phyloP scores from a whole-genome alignment of 2,329 filamentous ascomycete genomes.

The Aureobasidium zeae region DNA sequence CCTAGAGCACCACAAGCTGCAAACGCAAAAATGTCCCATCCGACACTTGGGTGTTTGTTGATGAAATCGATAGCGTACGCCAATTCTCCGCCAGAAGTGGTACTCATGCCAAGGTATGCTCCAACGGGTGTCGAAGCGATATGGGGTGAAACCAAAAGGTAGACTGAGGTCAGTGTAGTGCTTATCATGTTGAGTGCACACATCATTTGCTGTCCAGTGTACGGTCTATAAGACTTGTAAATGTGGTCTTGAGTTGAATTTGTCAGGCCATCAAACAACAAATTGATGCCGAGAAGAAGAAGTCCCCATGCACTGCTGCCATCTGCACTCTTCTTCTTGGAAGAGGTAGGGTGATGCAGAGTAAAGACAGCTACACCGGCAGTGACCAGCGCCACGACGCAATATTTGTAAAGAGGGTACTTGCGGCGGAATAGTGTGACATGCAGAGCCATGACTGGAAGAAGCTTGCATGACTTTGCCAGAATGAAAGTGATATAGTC shows the following conservation, averaged over 20 bases:
- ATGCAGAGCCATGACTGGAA: conserved; percentile 98
- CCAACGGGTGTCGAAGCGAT: conserved; percentile 52
- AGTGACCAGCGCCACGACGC: conserved; percentile 84
- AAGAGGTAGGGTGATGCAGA: conserved; percentile 63
- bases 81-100: conserved; percentile 57
- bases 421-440: conserved; percentile 79
- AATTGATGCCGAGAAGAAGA: conserved; percentile 73
- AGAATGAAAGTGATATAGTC: conserved; percentile 98
- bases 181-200: conserved; percentile 89
- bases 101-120: conserved; percentile 33
- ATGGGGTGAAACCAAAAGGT: conserved; percentile 70
- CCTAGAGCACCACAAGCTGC: conserved; percentile 83
- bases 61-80: conserved; percentile 72
- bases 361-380: conserved; percentile 92
- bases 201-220: conserved; percentile 97
- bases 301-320: conserved; percentile 69
- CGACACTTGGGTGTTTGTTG: conserved; percentile 66
- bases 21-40: conserved; percentile 83
- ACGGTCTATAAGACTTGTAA: conserved; percentile 66
- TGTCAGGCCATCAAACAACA: conserved; percentile 90
- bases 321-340: conserved; percentile 32
- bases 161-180: conserved; percentile 64
- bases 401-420: conserved; percentile 94
- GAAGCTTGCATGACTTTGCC: conserved; percentile 93
- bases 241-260: conserved; percentile 97